Evolutionary conservation across 1,284 basidiomycete species (phyloP).

Genomic region (Porogramme epimiltina): DNA sequence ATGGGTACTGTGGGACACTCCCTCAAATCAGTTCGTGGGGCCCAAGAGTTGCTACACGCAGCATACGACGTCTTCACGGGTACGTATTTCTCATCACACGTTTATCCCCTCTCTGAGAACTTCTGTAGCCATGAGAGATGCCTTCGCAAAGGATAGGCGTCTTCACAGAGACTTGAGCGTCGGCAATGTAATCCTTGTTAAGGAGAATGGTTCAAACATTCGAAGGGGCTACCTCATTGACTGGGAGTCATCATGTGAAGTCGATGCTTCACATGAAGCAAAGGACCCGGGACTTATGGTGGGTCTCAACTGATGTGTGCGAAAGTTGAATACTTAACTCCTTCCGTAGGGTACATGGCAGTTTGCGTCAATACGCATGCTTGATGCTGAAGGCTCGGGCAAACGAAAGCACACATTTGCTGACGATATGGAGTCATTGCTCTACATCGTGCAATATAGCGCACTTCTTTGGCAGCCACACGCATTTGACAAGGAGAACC

Average conservation of each 20-base stretch:
- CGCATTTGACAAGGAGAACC: background rate
- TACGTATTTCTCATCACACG: background rate
- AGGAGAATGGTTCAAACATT: background rate
- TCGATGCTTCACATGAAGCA: background rate
- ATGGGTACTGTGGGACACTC: slow-evolving; percentile 6
- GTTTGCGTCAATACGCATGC: slow-evolving; percentile 1
- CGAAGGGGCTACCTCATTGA: slow-evolving; percentile 14
- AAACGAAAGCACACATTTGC: background rate
- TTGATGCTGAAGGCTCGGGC: background rate
- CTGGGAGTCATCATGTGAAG: slow-evolving; percentile 10
- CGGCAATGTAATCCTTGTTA: slow-evolving; percentile 15
- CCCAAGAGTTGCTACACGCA: slow-evolving; percentile 6
- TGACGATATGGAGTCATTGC: slow-evolving; percentile 10
- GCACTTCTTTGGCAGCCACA: background rate
- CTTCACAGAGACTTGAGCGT: slow-evolving; percentile 15
- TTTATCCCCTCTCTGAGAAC: no score
- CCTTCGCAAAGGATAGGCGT: background rate
- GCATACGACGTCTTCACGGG: slow-evolving; percentile 9
- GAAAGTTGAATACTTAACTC: background rate
- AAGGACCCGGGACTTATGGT: background rate
- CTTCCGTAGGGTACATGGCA: slow-evolving; percentile 3
- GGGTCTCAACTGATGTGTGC: background rate
- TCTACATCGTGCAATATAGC: slow-evolving; percentile 5
- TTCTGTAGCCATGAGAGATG: slow-evolving; percentile 13
- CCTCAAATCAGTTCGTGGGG: background rate